Base-by-base conservation (phyloP, 352 stramenopile species). In the Phytophthora melonis region DNA sequence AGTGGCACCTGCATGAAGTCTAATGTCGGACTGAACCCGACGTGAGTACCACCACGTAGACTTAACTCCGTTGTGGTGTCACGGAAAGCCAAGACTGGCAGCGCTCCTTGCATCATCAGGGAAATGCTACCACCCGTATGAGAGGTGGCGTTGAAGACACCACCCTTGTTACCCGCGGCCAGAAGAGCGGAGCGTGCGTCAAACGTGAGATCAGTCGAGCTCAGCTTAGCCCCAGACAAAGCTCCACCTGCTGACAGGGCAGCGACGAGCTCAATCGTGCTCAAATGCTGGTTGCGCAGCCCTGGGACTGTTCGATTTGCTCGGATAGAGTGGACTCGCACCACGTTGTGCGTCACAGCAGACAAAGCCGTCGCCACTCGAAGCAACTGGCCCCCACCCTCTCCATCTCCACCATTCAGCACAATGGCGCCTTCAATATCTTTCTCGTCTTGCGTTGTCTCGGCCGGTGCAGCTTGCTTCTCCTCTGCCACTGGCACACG, bases 301-400 rank as follows among this genome's bases (percentile, higher is more conserved):
- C 92, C 91, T 45, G 90, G 88, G 50, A 87, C 80, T 21, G 86
- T 85, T 39, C 92, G 79, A 39, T 88, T 89, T 3, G 82, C 83
- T 53, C 91, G 84, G 61, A 98, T 97, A 11, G 89, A 93, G 43
- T 86, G 74, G n/a, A 98, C 84, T 1, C 66, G 72, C 8, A 98
- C 72, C 27, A 77, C 63, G 19, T 84, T 83, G 25, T 81, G 67
- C 34, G 94, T 72, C 27, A 98, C 83, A 3, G 82, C 76, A 8
- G 87, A 88, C 18, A 97, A 84, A 0, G 81, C 83, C 43, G 91
- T 86, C 1, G 91, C 78, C 34, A 98, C 91, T 5, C 93, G 91
- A 25, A 98, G 71, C 32, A 98, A 80, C 65, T 98, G 94, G 0
- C 94, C 94, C 57, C 94, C 94, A 53, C 94, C 94, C 81, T 98